phyloP scores from a whole-genome alignment of 768 basidiomycete species.

The Lanmaoa pseudosensibilis region DNA sequence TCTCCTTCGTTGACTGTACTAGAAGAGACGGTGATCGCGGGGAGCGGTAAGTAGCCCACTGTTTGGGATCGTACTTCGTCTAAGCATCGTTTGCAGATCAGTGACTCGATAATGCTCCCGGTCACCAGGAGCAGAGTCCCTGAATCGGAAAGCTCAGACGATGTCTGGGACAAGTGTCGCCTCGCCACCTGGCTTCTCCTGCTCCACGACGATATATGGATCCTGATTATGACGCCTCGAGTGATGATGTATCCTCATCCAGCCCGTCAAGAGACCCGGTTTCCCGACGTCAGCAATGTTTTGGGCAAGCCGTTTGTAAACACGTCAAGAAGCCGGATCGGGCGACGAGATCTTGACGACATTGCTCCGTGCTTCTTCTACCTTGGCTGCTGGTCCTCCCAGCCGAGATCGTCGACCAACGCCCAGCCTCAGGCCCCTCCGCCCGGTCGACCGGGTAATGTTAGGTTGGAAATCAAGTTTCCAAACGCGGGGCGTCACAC shows the following conservation, averaged over 20 bases:
- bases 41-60: conserved; percentile 30
- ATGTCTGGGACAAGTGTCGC: conserved; percentile 68
- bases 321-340: no score
- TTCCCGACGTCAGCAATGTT: conserved; percentile 40
- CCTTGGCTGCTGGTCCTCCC: no score
- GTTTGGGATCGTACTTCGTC: not conserved
- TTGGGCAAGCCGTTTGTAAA: conserved; percentile 13
- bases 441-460: no score
- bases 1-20: conserved; percentile 19
- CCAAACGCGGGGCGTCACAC: no score
- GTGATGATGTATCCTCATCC: conserved; percentile 48
- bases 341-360: no score
- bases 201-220: conserved; percentile 42
- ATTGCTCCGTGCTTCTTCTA: no score
- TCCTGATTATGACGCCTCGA: conserved; percentile 39
- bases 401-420: no score
- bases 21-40: conserved; percentile 34
- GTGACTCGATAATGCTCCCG: conserved; percentile 46
- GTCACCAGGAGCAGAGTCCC: not conserved
- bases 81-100: conserved; percentile 35
- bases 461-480: no score
- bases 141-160: conserved; percentile 50
- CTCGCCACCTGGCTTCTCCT: conserved; percentile 67
- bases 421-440: no score
- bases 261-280: conserved; percentile 51